Evolutionary conservation across 83 land plant species (phyloP).

Genomic region (Picea mariana): DNA sequence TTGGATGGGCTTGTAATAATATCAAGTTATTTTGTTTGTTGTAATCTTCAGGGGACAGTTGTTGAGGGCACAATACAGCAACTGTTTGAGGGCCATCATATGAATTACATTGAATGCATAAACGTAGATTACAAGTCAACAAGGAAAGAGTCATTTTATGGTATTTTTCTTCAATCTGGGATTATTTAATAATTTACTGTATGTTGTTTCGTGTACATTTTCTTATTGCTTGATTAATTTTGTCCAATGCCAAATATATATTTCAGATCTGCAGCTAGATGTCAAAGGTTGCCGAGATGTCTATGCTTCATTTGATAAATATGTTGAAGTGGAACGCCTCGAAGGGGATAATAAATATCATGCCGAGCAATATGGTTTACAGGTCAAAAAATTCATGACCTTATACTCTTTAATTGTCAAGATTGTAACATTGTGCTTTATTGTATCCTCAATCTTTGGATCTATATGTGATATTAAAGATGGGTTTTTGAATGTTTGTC

Average conservation of each 20-base stretch:
- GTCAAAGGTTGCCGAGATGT: slow-evolving; percentile 63
- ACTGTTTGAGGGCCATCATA: slow-evolving; percentile 98
- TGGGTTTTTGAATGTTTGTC: neutral
- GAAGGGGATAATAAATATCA: slow-evolving; percentile 66
- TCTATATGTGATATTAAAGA: neutral
- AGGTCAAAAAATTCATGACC: slow-evolving; percentile 20
- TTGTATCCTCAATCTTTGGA: neutral
- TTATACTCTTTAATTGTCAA: neutral
- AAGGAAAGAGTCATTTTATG: slow-evolving; percentile 97
- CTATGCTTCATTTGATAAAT: slow-evolving; percentile 66
- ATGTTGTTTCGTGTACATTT: neutral
- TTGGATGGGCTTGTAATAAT: neutral
- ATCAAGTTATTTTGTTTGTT: neutral
- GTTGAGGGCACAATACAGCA: slow-evolving; percentile 99
- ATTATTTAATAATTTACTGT: neutral
- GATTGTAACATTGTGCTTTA: neutral
- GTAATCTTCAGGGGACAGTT: slow-evolving; percentile 78
- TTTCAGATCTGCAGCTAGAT: slow-evolving; percentile 54
- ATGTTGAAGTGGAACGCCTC: slow-evolving; percentile 56
- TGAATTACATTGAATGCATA: slow-evolving; percentile 99
- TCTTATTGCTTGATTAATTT: neutral
- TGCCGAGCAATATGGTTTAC: slow-evolving; percentile 52
- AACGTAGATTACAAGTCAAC: slow-evolving; percentile 99
- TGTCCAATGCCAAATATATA: neutral
- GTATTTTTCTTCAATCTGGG: slow-evolving; percentile 29